Percentiles rank a stretch among this genome's conserved stretches.
phyloP scores from a whole-genome alignment of 2,329 filamentous ascomycete genomes.

The Alternaria rosae region DNA sequence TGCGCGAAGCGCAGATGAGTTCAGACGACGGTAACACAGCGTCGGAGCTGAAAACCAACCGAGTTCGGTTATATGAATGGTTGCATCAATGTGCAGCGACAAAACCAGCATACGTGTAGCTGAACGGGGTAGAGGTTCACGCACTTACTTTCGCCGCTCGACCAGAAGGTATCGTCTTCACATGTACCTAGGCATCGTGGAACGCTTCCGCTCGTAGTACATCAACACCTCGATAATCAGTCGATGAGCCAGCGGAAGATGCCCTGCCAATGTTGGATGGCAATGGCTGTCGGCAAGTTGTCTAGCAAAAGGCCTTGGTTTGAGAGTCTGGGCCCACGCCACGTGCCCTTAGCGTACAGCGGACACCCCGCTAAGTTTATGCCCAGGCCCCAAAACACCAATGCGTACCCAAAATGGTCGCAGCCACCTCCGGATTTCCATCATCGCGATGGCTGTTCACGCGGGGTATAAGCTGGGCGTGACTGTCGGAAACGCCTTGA shows the following conservation, averaged over 20 bases:
- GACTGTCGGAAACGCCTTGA: not conserved
- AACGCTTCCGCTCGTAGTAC: slow-evolving; percentile 4
- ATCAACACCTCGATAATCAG: not conserved
- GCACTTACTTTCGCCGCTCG: not conserved
- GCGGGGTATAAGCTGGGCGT: slow-evolving; percentile 12
- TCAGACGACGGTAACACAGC: not conserved
- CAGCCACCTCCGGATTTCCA: slow-evolving; percentile 4
- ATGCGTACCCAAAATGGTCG: not conserved
- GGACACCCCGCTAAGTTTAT: slow-evolving; percentile 7
- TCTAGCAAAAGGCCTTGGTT: not conserved
- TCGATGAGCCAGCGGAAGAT: slow-evolving; percentile 1
- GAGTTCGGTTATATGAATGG: not conserved
- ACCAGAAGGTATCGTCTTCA: not conserved
- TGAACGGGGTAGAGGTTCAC: not conserved
- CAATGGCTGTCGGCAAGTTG: slow-evolving; percentile 7
- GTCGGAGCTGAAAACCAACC: not conserved
- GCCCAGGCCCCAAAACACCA: slow-evolving; percentile 9
- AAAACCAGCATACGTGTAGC: not conserved
- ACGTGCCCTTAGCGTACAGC: slow-evolving; percentile 11
- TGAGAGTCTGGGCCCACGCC: slow-evolving; percentile 19
- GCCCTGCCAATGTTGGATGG: slow-evolving; percentile 4
- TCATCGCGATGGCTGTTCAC: not conserved
- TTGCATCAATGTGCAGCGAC: not conserved
- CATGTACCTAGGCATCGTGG: not conserved
- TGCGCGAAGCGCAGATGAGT: not conserved